Evolutionary conservation across 1,284 basidiomycete genomes (phyloP).

Genomic region (Ustilago trichophora): DNA sequence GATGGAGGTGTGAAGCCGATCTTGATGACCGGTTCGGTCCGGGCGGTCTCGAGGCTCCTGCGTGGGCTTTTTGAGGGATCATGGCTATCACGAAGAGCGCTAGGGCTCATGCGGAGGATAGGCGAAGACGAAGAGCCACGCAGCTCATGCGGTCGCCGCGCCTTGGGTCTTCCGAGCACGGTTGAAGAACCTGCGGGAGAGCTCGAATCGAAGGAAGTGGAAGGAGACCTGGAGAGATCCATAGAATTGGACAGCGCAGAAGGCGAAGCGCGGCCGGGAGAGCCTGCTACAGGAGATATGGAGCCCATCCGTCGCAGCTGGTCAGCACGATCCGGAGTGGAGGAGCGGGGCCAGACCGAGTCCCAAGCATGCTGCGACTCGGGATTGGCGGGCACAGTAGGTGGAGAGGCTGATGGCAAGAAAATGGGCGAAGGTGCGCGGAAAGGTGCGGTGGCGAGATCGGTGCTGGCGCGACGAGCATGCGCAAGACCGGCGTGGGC

Average conservation of each 20-base stretch:
- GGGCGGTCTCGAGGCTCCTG: conserved; percentile 33
- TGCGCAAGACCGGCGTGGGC: conserved; percentile 28
- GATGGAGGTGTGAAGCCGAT: conserved; percentile 34
- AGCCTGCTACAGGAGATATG: conserved; percentile 27
- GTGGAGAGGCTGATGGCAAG: conserved; percentile 30
- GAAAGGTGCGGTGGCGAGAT: conserved; percentile 20
- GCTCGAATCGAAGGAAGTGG: conserved; percentile 29
- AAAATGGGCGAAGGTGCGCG: conserved; percentile 43
- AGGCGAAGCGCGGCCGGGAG: conserved; percentile 27
- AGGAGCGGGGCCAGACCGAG: conserved; percentile 54
- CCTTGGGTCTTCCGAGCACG: conserved; percentile 32
- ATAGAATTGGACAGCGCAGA: conserved; percentile 24
- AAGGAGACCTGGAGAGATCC: conserved; percentile 35
- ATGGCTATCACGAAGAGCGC: conserved; percentile 25
- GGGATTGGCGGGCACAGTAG: conserved; percentile 28
- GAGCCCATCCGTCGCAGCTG: conserved; percentile 36
- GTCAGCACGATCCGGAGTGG: conserved; percentile 35
- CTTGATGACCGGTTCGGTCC: conserved; percentile 27
- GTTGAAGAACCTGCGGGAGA: conserved; percentile 25
- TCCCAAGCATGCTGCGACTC: conserved; percentile 54
- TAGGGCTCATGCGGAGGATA: conserved; percentile 25
- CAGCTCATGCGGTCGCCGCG: conserved; percentile 44
- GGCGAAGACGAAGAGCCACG: conserved; percentile 43
- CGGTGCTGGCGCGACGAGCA: conserved; percentile 29
- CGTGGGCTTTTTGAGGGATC: conserved; percentile 21